phyloP scores from a whole-genome alignment of 2,329 filamentous ascomycete genomes.

The Botrytis hyacinthi region DNA sequence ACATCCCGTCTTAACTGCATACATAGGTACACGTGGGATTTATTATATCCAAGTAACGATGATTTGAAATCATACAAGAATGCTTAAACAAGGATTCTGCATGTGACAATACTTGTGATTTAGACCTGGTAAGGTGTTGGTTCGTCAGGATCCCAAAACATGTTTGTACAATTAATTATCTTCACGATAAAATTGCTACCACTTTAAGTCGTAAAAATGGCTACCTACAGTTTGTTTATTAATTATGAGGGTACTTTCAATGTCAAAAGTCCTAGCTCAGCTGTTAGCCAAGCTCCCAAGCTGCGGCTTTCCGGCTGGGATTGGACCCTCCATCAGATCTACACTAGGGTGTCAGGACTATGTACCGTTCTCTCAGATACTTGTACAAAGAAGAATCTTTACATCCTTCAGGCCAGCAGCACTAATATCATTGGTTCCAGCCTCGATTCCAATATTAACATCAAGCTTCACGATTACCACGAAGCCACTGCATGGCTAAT shows the following conservation, averaged over 20 bases:
- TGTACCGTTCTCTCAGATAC: neutral
- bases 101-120: conserved; percentile 3
- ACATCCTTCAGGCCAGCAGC: neutral
- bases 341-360: conserved; percentile 15
- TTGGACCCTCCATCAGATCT: conserved; percentile 16
- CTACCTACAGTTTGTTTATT: conserved; percentile 14
- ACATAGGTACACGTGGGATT: conserved; percentile 15
- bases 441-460: conserved; percentile 13
- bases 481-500: conserved; percentile 21
- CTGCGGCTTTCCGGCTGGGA: neutral
- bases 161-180: conserved; percentile 9
- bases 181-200: conserved; percentile 4
- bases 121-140: conserved; percentile 4
- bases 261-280: conserved; percentile 10
- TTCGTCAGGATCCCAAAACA: conserved; percentile 5
- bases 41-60: neutral
- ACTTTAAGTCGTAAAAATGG: conserved; percentile 11
- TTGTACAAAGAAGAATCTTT: conserved; percentile 3
- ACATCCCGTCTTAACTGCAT: conserved; percentile 18
- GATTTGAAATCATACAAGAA: conserved; percentile 20
- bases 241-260: neutral
- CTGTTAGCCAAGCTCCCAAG: conserved; percentile 1
- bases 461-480: conserved; percentile 14
- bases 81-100: conserved; percentile 10
- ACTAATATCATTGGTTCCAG: conserved; percentile 7